Conservation (phyloP, 257 asterid genomes). For the Thymus quinquecostatus region DNA sequence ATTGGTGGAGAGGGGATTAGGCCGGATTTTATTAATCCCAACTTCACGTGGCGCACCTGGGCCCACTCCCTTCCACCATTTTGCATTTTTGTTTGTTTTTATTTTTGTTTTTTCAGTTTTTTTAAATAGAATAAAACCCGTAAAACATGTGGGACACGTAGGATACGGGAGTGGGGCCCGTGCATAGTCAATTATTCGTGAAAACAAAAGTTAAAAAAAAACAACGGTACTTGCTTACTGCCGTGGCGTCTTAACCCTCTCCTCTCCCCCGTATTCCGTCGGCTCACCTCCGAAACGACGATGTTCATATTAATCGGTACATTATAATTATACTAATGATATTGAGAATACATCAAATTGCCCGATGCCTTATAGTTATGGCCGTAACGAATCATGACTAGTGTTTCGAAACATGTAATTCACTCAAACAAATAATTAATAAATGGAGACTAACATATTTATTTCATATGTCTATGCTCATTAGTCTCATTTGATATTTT, state of each 20-base stretch:
- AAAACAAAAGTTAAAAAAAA: not conserved
- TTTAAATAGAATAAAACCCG: not conserved
- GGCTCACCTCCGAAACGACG: not conserved
- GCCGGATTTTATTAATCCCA: slow-evolving; percentile 44
- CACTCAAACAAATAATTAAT: no score
- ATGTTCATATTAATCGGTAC: no score
- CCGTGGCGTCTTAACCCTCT: slow-evolving; percentile 40
- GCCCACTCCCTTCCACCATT: slow-evolving; percentile 14
- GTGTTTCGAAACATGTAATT: no score
- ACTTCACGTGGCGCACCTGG: slow-evolving; percentile 42
- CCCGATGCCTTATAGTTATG: no score
- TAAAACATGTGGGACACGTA: not conserved
- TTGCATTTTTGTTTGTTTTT: no score
- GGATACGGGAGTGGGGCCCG: slow-evolving; percentile 25
- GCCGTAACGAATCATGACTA: not conserved
- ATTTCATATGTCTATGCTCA: no score
- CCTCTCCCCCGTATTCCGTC: not conserved
- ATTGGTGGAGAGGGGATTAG: slow-evolving; percentile 84
- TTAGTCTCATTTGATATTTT: no score
- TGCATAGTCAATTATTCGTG: not conserved
- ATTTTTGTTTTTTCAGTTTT: no score
- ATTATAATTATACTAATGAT: no score
- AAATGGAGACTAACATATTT: no score
- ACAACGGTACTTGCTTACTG: slow-evolving; percentile 26
- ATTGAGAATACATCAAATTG: no score